Percentiles rank a stretch among this genome's conserved stretches.
phyloP scores from a whole-genome alignment of 2,329 filamentous ascomycete species.

The Metarhizium brunneum region DNA sequence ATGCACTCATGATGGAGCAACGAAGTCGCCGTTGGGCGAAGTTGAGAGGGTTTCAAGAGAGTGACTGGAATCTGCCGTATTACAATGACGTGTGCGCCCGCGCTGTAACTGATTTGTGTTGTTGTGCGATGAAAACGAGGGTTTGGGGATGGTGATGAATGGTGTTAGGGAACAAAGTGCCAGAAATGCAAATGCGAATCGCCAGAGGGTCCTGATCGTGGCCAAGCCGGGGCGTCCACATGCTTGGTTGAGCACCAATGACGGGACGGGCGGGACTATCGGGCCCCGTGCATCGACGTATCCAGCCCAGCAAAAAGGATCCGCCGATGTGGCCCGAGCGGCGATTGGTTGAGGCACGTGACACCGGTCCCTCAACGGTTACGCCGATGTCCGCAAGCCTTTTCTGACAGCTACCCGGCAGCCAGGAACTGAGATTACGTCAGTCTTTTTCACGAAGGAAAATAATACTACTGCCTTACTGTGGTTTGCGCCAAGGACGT shows the following conservation, averaged over 20 bases:
- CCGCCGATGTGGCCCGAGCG: neutral
- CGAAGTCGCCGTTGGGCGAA: neutral
- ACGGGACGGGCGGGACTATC: conserved; percentile 1
- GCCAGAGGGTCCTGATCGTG: neutral
- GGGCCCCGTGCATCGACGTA: neutral
- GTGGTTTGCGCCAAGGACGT: too few species aligned
- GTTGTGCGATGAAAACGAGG: neutral
- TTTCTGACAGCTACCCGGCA: neutral
- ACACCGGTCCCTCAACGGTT: neutral
- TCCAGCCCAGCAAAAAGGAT: neutral
- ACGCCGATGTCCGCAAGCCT: neutral
- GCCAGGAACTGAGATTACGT: too few species aligned
- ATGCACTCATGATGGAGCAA: conserved; percentile 41
- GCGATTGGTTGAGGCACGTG: neutral
- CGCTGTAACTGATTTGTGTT: neutral
- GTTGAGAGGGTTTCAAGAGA: neutral
- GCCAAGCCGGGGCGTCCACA: neutral
- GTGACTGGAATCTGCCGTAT: neutral
- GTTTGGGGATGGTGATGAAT: neutral
- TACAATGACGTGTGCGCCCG: conserved; percentile 4
- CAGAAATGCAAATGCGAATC: neutral
- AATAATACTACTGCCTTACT: too few species aligned
- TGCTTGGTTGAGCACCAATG: conserved; percentile 4
- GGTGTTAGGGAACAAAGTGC: neutral
- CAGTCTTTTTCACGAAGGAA: too few species aligned